Percentiles rank a stretch among this genome's conserved stretches.
phyloP scores from a whole-genome alignment of 2,329 filamentous ascomycete genomes.

The Byssothecium circinans region DNA sequence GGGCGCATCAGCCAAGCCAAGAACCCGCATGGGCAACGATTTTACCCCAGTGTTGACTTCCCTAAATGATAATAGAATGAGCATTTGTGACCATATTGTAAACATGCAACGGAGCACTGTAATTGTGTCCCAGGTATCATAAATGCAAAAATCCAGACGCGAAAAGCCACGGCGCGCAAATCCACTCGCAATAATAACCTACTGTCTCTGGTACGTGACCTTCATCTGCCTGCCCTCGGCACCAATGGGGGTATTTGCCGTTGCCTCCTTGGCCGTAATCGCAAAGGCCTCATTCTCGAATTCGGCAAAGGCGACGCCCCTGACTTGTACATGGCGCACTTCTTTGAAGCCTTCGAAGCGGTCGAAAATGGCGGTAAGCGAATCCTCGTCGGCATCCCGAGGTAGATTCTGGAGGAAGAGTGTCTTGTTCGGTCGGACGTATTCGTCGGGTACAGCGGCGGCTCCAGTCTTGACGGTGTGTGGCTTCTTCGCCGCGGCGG shows the following conservation, averaged over 20 bases:
- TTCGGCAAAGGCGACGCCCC: slow-evolving; percentile 94
- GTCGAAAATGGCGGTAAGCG: slow-evolving; percentile 77
- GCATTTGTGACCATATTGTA: slow-evolving; percentile 6
- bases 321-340: slow-evolving; percentile 82
- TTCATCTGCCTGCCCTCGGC: slow-evolving; percentile 78
- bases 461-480: slow-evolving; percentile 70
- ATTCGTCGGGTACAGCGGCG: slow-evolving; percentile 91
- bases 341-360: slow-evolving; percentile 94
- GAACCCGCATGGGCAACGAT: neutral
- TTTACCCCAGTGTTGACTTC: neutral
- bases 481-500: slow-evolving; percentile 53
- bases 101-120: slow-evolving; percentile 6
- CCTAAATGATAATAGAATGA: neutral
- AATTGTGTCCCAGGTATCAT: slow-evolving; percentile 25
- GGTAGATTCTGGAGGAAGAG: slow-evolving; percentile 92
- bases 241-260: slow-evolving; percentile 78
- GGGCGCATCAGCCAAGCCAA: neutral
- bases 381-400: slow-evolving; percentile 80
- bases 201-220: slow-evolving; percentile 95
- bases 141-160: slow-evolving; percentile 19
- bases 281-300: slow-evolving; percentile 89
- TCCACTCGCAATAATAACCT: slow-evolving; percentile 27
- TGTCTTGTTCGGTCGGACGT: slow-evolving; percentile 95
- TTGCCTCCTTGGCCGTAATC: slow-evolving; percentile 91
- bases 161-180: slow-evolving; percentile 2